Conservation (phyloP, 1,284 basidiomycete genomes). For the Neonothopanus nambi region DNA sequence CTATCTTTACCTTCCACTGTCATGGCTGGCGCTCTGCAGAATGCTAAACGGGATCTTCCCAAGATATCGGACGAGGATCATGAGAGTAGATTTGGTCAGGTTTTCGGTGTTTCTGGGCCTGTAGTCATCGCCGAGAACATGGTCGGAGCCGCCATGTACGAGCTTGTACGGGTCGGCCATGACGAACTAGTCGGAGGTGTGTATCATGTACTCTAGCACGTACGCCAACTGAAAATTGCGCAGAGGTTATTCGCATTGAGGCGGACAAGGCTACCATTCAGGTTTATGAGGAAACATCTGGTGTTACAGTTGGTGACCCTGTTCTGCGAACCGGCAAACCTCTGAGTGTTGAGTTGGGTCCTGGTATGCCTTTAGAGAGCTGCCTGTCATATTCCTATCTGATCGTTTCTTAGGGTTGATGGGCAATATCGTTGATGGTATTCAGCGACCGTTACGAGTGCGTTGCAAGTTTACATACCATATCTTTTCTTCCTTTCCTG, state of each 20-base stretch:
- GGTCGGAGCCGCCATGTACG: conserved; percentile 96
- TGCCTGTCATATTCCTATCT: conserved; percentile 1
- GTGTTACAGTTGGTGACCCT: conserved; percentile 97
- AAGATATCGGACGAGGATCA: conserved; percentile 89
- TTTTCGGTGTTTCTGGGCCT: conserved; percentile 93
- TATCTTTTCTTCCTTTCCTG: background rate
- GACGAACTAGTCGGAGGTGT: conserved; percentile 94
- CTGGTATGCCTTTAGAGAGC: conserved; percentile 54
- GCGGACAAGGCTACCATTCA: conserved; percentile 97
- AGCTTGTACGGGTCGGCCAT: conserved; percentile 94
- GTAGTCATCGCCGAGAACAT: conserved; percentile 98
- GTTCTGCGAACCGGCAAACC: conserved; percentile 97
- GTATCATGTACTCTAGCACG: conserved; percentile 20
- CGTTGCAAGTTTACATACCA: conserved; percentile 24
- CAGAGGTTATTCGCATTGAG: conserved; percentile 98
- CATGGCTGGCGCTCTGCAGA: conserved; percentile 91
- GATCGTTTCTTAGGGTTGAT: conserved; percentile 70
- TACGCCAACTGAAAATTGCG: background rate
- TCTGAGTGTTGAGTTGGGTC: conserved; percentile 95
- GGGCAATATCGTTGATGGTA: conserved; percentile 98
- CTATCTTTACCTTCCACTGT: conserved; percentile 19
- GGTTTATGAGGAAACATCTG: conserved; percentile 99
- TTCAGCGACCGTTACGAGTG: conserved; percentile 88
- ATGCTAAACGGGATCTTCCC: conserved; percentile 83
- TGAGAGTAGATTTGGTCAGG: conserved; percentile 87